Base-by-base conservation (phyloP, 345 rosid species). In the Gossypium arboreum region DNA sequence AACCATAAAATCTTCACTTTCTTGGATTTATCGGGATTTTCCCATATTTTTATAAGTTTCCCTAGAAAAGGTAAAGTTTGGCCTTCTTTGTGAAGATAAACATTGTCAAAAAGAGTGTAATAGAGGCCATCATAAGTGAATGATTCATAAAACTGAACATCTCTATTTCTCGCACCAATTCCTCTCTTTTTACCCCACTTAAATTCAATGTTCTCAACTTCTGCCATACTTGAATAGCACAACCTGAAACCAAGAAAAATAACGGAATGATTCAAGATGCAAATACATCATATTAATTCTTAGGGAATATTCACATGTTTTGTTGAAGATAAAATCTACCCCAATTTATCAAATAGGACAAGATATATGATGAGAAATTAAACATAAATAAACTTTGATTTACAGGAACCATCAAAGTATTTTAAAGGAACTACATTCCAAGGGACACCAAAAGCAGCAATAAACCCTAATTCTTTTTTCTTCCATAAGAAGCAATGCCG, bases 1-100 rank as follows among this genome's bases (percentile, higher is more conserved):
- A 88, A 89, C 99, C 99, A 95, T 45, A 93, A 86, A 76, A 90
- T 75, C 85, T 86, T 91, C 66, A 88, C 87, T 79, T 69, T 84
- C 77, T 84, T 92, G 2, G 77, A 34, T 83, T 82, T 84, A 68
- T 86, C 77, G 18, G 84, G 12, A 64, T 62, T 68, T 81, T 95
- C 97, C 93, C 97, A 93, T 47, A 93, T 88, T 75, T 85, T 91
- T 3, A 89, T 76, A 47, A 95, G 81, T 68, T 85, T 95, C 54
- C 94, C 99, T n/a, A 93, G 34, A 64, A 82, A 82, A 73, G 95
- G 97, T 83, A 89, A 91, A 0, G 82, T 56, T 62, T 86, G 87
- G 6, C 56, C 69, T 17, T 83, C 81, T 59, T 78, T 58, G 27
- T 79, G 77, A 22, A 90, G 57, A 43, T 88, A 93, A 56, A 93